A percentile compares a stretch with the other conserved stretches of the same genome.
Evolutionary conservation across 2,329 filamentous ascomycete species (phyloP).

Genomic region (Sarocladium oryzae): DNA sequence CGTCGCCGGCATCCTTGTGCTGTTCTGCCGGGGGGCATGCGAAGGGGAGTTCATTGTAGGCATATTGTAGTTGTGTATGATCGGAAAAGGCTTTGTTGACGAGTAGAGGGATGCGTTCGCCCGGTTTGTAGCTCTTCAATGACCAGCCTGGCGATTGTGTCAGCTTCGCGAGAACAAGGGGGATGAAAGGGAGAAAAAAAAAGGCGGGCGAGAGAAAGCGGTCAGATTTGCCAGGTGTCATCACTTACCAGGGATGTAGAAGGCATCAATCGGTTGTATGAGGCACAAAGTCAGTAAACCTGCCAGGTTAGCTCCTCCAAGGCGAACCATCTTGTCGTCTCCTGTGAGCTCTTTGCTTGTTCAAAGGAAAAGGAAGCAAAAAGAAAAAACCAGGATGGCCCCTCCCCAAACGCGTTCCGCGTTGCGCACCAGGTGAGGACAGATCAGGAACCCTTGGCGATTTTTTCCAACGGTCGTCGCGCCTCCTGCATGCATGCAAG

Average conservation of each 20-base stretch:
- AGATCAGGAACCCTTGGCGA: no score
- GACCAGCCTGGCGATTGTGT: slow-evolving; percentile 58
- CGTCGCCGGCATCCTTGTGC: slow-evolving; percentile 56
- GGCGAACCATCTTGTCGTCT: slow-evolving; percentile 10
- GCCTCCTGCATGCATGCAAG: no score
- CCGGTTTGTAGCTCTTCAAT: slow-evolving; percentile 69
- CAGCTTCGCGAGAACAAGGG: slow-evolving; percentile 3
- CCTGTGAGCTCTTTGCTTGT: not conserved
- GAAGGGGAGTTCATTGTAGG: slow-evolving; percentile 82
- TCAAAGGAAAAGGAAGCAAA: not conserved
- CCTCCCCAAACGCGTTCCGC: no score
- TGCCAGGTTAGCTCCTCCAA: slow-evolving; percentile 31
- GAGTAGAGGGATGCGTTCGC: slow-evolving; percentile 74
- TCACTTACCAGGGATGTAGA: slow-evolving; percentile 74
- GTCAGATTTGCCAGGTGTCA: no score
- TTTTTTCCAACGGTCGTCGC: no score
- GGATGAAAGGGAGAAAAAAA: not conserved
- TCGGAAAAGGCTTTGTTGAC: slow-evolving; percentile 92
- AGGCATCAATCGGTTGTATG: slow-evolving; percentile 45
- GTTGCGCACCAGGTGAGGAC: no score
- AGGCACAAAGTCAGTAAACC: slow-evolving; percentile 37
- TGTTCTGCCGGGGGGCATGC: slow-evolving; percentile 68
- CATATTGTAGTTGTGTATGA: slow-evolving; percentile 84
- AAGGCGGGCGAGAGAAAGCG: no score
- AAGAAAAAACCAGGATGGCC: no score